Evolutionary conservation across 2,329 filamentous ascomycete species (phyloP).

Genomic region (Piedraia hortae): DNA sequence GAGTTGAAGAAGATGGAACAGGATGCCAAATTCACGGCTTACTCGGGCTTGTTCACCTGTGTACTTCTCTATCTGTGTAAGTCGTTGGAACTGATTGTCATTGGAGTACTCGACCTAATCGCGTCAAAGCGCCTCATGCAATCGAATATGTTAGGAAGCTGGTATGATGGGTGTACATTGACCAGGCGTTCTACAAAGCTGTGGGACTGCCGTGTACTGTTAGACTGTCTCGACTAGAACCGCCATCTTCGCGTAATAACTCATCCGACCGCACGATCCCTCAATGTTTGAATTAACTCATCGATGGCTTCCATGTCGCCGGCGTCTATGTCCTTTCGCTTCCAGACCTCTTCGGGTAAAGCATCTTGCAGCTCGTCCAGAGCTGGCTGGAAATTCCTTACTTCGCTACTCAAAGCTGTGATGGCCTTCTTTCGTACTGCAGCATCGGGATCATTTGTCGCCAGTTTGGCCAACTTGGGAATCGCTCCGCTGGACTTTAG

Average conservation of each 20-base stretch:
- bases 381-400: conserved; percentile 68
- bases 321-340: conserved; percentile 38
- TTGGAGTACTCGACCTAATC: too few species aligned
- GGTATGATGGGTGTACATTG: too few species aligned
- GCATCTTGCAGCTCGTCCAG: conserved; percentile 37
- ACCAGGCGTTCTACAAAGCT: too few species aligned
- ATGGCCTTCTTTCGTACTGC: conserved; percentile 62
- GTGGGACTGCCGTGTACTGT: too few species aligned
- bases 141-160: too few species aligned
- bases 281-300: conserved; percentile 10
- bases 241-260: neutral
- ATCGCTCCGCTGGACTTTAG: conserved; percentile 36
- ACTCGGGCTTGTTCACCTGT: conserved; percentile 36
- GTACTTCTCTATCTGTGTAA: conserved; percentile 54
- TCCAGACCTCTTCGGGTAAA: conserved; percentile 32
- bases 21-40: conserved; percentile 38
- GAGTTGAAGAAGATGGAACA: conserved; percentile 41
- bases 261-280: conserved; percentile 7
- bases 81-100: too few species aligned
- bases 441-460: conserved; percentile 29
- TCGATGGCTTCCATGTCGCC: conserved; percentile 71
- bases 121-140: too few species aligned
- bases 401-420: conserved; percentile 61
- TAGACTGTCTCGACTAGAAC: neutral
- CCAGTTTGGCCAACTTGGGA: conserved; percentile 37